phyloP scores from a whole-genome alignment of 257 asterid genomes.

The Parsonsia alboflavescens region DNA sequence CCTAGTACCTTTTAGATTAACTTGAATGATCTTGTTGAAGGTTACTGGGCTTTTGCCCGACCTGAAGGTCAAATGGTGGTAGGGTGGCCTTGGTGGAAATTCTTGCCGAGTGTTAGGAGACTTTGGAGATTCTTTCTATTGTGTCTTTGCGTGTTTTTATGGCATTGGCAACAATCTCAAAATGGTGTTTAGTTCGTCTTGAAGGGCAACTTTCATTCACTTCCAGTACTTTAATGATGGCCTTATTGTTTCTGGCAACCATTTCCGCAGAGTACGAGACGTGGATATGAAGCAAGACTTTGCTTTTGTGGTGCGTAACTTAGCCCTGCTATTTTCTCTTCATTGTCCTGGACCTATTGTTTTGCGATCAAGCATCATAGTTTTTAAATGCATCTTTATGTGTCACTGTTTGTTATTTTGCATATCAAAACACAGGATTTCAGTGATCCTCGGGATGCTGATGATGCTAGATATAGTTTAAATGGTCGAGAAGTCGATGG shows the following conservation, averaged over 20 bases:
- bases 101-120: conserved; percentile 86
- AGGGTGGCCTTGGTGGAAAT: conserved; percentile 91
- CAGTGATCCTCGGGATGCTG: conserved; percentile 96
- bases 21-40: conserved; percentile 95
- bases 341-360: background rate
- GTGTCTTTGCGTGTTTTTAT: conserved; percentile 91
- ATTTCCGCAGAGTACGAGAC: conserved; percentile 99
- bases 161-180: conserved; percentile 85
- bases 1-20: conserved; percentile 58
- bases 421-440: conserved; percentile 58
- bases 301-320: conserved; percentile 85
- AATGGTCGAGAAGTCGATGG: conserved; percentile 97
- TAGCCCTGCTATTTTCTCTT: conserved; percentile 15
- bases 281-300: conserved; percentile 99
- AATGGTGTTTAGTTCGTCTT: conserved; percentile 96
- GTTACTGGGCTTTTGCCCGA: conserved; percentile 79
- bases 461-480: conserved; percentile 76
- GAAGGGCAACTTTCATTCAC: conserved; percentile 94
- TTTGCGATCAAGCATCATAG: background rate
- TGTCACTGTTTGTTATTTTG: conserved; percentile 26
- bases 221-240: conserved; percentile 92
- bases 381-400: conserved; percentile 12
- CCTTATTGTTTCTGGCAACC: conserved; percentile 99
- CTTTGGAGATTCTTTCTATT: conserved; percentile 89
- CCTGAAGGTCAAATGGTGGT: conserved; percentile 92